phyloP scores from a whole-genome alignment of 352 stramenopile genomes.

The Pythium insidiosum region DNA sequence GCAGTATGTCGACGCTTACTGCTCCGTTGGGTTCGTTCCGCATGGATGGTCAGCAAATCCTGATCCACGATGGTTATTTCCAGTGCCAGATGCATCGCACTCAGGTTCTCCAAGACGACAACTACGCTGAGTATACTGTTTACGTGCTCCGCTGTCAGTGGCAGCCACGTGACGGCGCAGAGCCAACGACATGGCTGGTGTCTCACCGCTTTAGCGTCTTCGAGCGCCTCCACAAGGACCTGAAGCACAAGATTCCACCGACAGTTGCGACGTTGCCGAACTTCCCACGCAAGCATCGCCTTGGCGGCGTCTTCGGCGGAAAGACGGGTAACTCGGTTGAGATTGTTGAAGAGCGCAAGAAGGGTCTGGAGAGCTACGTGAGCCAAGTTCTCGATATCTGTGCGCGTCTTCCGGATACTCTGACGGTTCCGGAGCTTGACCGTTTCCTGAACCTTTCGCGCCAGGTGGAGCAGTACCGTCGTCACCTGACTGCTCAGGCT shows the following conservation, averaged over 20 bases:
- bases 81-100: conserved; percentile 81
- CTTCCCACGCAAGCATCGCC: conserved; percentile 81
- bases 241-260: conserved; percentile 65
- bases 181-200: conserved; percentile 56
- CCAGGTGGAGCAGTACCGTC: conserved; percentile 79
- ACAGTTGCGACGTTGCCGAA: conserved; percentile 50
- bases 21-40: conserved; percentile 66
- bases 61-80: conserved; percentile 84
- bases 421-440: conserved; percentile 81
- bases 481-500: conserved; percentile 34
- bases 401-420: conserved; percentile 62
- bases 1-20: conserved; percentile 49
- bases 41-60: conserved; percentile 67
- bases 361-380: conserved; percentile 72
- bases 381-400: conserved; percentile 80
- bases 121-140: conserved; percentile 85
- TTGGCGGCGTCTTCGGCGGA: conserved; percentile 75
- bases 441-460: conserved; percentile 83
- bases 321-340: conserved; percentile 83
- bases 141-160: conserved; percentile 84
- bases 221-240: conserved; percentile 62
- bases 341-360: conserved; percentile 82
- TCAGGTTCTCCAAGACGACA: conserved; percentile 83
- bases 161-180: conserved; percentile 50
- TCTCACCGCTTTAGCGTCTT: conserved; percentile 72